Evolutionary conservation across 2,329 filamentous ascomycete species (phyloP), one percentile per base, ranked within the genome.

Genomic region (Fusarium coffeatum): DNA sequence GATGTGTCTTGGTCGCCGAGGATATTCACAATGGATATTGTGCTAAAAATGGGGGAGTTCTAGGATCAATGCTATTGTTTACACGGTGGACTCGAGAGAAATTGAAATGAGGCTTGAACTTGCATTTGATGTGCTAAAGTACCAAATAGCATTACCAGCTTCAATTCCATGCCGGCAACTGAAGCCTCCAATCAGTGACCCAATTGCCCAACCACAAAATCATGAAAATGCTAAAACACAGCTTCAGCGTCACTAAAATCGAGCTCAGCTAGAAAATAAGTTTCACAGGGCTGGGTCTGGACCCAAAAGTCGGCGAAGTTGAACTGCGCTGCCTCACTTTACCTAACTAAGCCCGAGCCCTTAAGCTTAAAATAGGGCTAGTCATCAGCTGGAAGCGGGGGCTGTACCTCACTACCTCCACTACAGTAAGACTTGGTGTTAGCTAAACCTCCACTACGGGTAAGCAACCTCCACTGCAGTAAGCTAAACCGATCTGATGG

Each of bases 331-430:
- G 41, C 46, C 27, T 40, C 28, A 37, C 46, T 53, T 56, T 41
- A 34, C 34, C 41, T 43, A 69, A 49, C 47, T 63, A 22, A 40
- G 18, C 11, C 43, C 47, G 37, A 41, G 20, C 23, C 20, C 59
- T 70, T 67, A 70, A 69, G 66, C 55, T 69, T 67, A 70, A 63
- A 67, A 67, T 55, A 69, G 56, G 57, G 66, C 66, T 59, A 70
- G 23, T 42, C 30, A 23, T 53, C 57, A 64, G 53, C 30, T 67
- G 40, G n/a, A 49, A 48, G 41, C 40, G 66, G 32, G 62, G 56
- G 62, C 66, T 65, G 66, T 37, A n/a, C 34, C 11, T 28, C 28
- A 28, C 28, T 27, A 27, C 10, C 5, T 37, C 32, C 32, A 34
- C 16, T 37, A n/a, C 34, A 37, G 28, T 28, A 13, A 28, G 28